Conservation (phyloP, 352 stramenopile genomes). For the Phytophthora macrochlamydospora region DNA sequence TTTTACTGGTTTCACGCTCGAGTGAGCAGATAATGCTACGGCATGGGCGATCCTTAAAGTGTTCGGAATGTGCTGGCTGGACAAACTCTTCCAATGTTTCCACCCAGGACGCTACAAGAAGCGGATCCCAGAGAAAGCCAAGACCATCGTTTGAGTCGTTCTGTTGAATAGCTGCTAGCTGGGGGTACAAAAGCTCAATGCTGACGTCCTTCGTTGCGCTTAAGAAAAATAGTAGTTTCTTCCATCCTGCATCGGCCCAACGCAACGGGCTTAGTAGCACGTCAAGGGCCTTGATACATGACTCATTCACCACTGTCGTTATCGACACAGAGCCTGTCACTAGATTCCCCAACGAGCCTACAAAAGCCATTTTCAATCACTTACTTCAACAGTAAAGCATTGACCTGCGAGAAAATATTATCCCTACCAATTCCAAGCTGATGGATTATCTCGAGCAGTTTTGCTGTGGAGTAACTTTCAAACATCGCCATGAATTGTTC, state of each 20-base stretch:
- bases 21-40: slow-evolving; percentile 66
- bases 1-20: slow-evolving; percentile 54
- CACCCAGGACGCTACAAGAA: slow-evolving; percentile 36
- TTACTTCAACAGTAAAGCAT: not conserved
- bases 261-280: slow-evolving; percentile 36
- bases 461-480: slow-evolving; percentile 38
- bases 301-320: slow-evolving; percentile 35
- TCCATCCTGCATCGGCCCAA: slow-evolving; percentile 39
- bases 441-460: slow-evolving; percentile 36
- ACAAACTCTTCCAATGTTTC: slow-evolving; percentile 37
- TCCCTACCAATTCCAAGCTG: slow-evolving; percentile 51
- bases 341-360: slow-evolving; percentile 45
- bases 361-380: not conserved
- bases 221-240: slow-evolving; percentile 40
- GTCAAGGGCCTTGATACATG: slow-evolving; percentile 23
- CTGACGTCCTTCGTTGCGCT: slow-evolving; percentile 44
- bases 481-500: slow-evolving; percentile 47
- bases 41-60: slow-evolving; percentile 51
- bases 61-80: slow-evolving; percentile 40
- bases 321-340: slow-evolving; percentile 37
- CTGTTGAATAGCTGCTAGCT: slow-evolving; percentile 25
- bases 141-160: slow-evolving; percentile 3
- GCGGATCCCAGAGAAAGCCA: slow-evolving; percentile 26
- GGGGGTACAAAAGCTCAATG: slow-evolving; percentile 42
- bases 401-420: not conserved